Percentiles rank a stretch among this genome's conserved stretches.
These are phyloP conservation scores for Hansenula lynferdii DNA, from an alignment of 1,139 yeast species.

Conservation along the genomic window DNA sequence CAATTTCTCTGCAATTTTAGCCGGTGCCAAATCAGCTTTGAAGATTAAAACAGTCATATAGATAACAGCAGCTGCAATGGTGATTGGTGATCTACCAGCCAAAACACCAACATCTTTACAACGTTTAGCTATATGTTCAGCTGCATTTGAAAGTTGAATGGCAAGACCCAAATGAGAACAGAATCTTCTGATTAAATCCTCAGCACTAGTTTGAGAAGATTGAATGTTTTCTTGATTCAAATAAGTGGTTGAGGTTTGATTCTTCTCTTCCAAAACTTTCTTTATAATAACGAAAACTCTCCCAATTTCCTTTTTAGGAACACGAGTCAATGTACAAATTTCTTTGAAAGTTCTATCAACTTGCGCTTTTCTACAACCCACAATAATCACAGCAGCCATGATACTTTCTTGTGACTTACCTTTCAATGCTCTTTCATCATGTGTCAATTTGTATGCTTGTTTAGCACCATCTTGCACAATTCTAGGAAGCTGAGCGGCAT, in stretches of 20 bases:
- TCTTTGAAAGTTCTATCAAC: constrained; percentile 96
- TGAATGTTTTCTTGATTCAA: constrained; percentile 51
- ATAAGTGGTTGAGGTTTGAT: constrained; percentile 15
- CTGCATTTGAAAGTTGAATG: constrained; percentile 85
- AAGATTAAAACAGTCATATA: constrained; percentile 88
- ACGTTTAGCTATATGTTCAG: constrained; percentile 86
- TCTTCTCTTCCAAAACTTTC: constrained; percentile 66
- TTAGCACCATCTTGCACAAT: constrained; percentile 97
- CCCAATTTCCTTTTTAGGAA: constrained; percentile 92
- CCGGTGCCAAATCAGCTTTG: constrained; percentile 62
- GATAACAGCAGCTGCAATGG: constrained; percentile 96
- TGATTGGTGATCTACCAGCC: constrained; percentile 96
- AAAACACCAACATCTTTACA: constrained; percentile 90
- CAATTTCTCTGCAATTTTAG: constrained; percentile 87
- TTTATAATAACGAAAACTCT: constrained; percentile 81
- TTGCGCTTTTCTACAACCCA: constrained; percentile 92
- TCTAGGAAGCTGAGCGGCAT: constrained; percentile 90
- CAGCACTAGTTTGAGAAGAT: constrained; percentile 88
- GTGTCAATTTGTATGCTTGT: constrained; percentile 89
- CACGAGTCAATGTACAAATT: constrained; percentile 92
- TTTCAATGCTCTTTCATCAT: constrained; percentile 80
- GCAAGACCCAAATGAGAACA: constrained; percentile 91
- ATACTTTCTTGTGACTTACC: constrained; percentile 93
- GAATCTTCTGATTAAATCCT: constrained; percentile 91
- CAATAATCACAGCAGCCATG: constrained; percentile 94